Conservation (phyloP, 371 early-diverging fungal species). For the Synchytrium microbalum region DNA sequence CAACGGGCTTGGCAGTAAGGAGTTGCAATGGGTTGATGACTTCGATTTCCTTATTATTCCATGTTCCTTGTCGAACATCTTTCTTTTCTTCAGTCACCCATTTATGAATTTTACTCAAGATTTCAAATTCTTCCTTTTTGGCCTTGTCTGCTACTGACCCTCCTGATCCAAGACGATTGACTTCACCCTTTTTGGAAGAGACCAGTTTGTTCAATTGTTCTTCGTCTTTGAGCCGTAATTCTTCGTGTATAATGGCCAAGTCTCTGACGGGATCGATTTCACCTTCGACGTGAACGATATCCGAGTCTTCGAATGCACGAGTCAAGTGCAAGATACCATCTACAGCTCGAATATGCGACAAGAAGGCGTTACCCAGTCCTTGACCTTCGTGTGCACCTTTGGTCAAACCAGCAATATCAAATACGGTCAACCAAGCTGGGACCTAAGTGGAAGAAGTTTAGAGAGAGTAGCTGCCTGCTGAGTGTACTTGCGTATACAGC, state of each 20-base stretch:
- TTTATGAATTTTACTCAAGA: constrained; percentile 63
- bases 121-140: constrained; percentile 80
- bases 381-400: constrained; percentile 53
- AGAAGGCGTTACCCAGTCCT: constrained; percentile 92
- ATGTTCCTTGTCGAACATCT: constrained; percentile 81
- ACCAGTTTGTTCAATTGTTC: constrained; percentile 68
- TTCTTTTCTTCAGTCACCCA: constrained; percentile 69
- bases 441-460: constrained; percentile 8
- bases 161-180: constrained; percentile 54
- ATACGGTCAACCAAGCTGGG: constrained; percentile 72
- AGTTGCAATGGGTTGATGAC: constrained; percentile 84
- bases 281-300: constrained; percentile 94
- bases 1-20: constrained; percentile 96
- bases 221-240: constrained; percentile 92
- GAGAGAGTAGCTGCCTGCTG: constrained; percentile 1
- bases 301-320: constrained; percentile 88
- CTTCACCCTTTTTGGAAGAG: constrained; percentile 39
- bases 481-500: neutral
- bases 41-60: constrained; percentile 87
- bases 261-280: constrained; percentile 92
- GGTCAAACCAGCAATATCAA: constrained; percentile 99
- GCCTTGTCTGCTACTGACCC: constrained; percentile 75
- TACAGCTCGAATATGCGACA: constrained; percentile 93
- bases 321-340: constrained; percentile 98
- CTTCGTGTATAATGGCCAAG: constrained; percentile 92